Evolutionary conservation across 2,329 filamentous ascomycete genomes (phyloP).

Genomic region (Aureobasidium subglaciale): DNA sequence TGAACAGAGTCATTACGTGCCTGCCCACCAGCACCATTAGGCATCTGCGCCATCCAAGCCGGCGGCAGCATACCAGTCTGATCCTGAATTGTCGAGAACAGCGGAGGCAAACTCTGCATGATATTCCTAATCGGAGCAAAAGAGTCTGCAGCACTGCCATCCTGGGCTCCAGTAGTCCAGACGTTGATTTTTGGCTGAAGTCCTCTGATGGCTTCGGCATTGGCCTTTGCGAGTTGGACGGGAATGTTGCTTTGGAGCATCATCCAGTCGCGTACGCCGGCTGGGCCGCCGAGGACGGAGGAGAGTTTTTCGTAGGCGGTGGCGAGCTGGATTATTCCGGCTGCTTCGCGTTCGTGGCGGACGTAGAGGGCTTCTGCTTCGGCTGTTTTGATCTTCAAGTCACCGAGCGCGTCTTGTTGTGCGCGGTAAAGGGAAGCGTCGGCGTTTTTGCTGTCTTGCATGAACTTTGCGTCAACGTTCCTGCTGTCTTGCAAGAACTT

Average conservation of each 20-base stretch:
- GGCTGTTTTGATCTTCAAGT: slow-evolving; percentile 38
- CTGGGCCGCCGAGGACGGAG: slow-evolving; percentile 67
- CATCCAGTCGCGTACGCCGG: slow-evolving; percentile 72
- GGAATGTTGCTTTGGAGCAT: slow-evolving; percentile 83
- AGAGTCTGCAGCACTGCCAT: slow-evolving; percentile 44
- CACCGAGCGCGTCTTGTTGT: slow-evolving; percentile 35
- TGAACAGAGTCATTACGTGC: slow-evolving; percentile 30
- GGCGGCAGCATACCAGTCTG: slow-evolving; percentile 79
- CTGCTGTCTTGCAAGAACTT: slow-evolving; percentile 29
- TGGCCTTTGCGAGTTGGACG: slow-evolving; percentile 68
- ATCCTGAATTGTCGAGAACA: slow-evolving; percentile 79
- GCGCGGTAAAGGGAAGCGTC: slow-evolving; percentile 44
- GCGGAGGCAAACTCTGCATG: slow-evolving; percentile 75
- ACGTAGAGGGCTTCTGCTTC: slow-evolving; percentile 55
- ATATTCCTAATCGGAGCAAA: slow-evolving; percentile 66
- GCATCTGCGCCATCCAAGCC: slow-evolving; percentile 59
- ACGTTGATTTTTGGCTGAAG: slow-evolving; percentile 84
- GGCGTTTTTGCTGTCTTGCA: slow-evolving; percentile 32
- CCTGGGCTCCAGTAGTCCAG: slow-evolving; percentile 67
- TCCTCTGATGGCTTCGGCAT: slow-evolving; percentile 66
- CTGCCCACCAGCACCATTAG: slow-evolving; percentile 25
- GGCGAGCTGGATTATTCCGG: slow-evolving; percentile 70
- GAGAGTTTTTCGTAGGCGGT: slow-evolving; percentile 72
- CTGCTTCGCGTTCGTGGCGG: slow-evolving; percentile 63
- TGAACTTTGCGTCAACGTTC: slow-evolving; percentile 35